Conservation (phyloP, 768 basidiomycete genomes). For the Tricholoma flavovirens region DNA sequence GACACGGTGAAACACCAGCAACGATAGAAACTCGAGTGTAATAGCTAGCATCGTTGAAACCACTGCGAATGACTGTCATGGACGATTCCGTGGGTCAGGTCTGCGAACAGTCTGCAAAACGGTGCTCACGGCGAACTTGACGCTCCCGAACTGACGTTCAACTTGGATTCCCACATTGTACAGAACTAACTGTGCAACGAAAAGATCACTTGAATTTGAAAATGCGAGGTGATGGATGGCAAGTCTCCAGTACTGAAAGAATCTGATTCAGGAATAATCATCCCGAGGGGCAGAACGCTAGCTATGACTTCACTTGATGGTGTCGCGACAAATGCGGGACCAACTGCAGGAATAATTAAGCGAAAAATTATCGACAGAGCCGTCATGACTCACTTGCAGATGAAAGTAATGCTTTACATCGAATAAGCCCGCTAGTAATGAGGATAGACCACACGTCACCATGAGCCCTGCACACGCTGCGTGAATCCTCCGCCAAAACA, state of each 20-base stretch:
- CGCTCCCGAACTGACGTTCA: slow-evolving; percentile 81
- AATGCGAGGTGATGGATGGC: slow-evolving; percentile 69
- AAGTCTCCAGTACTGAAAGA: slow-evolving; percentile 79
- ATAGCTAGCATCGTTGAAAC: slow-evolving; percentile 64
- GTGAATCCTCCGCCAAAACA: background rate
- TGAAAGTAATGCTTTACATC: slow-evolving; percentile 88
- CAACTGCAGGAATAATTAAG: slow-evolving; percentile 38
- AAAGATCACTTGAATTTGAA: slow-evolving; percentile 80
- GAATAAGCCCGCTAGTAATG: slow-evolving; percentile 72
- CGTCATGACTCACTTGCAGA: slow-evolving; percentile 53
- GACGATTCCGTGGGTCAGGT: background rate
- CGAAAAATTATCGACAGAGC: slow-evolving; percentile 8
- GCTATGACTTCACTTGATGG: slow-evolving; percentile 59
- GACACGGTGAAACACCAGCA: slow-evolving; percentile 59
- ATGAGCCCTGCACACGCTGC: slow-evolving; percentile 56
- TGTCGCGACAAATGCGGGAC: slow-evolving; percentile 87
- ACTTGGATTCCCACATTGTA: slow-evolving; percentile 66
- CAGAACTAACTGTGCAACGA: slow-evolving; percentile 68
- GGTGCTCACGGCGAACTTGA: slow-evolving; percentile 75
- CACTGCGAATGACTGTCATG: slow-evolving; percentile 65
- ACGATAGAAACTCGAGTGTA: slow-evolving; percentile 56
- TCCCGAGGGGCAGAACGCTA: slow-evolving; percentile 7
- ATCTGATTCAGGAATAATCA: slow-evolving; percentile 29
- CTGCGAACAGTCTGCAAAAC: slow-evolving; percentile 2
- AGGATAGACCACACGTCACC: slow-evolving; percentile 61